Conservation (phyloP, 1,284 basidiomycete genomes). For the Heterobasidion parviporum region DNA sequence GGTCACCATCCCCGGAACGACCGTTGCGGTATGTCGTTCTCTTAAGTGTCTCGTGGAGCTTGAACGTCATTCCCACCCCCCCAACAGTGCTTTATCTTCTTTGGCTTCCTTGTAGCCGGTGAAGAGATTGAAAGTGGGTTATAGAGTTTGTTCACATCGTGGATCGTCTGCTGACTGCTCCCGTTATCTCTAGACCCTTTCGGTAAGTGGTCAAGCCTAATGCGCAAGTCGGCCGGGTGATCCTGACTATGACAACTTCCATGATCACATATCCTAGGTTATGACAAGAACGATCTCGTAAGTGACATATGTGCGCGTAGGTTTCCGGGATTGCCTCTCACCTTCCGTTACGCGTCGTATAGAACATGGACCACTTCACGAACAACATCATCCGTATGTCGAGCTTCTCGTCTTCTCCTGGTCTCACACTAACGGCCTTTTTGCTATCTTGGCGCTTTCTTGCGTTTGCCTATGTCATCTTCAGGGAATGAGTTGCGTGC, state of each 20-base stretch:
- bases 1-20: constrained; percentile 59
- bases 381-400: constrained; percentile 51
- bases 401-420: constrained; percentile 4
- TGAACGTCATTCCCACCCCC: not conserved
- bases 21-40: constrained; percentile 24
- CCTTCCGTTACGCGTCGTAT: constrained; percentile 3
- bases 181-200: constrained; percentile 38
- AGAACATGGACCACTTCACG: constrained; percentile 63
- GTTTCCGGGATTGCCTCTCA: not conserved
- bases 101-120: constrained; percentile 61
- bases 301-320: constrained; percentile 12
- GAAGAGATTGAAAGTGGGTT: constrained; percentile 64
- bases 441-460: not conserved
- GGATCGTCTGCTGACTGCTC: constrained; percentile 6
- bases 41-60: not conserved
- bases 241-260: not conserved
- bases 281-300: constrained; percentile 63
- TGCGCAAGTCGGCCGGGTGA: not conserved
- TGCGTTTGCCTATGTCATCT: not conserved
- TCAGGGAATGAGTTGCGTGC: constrained; percentile 48
- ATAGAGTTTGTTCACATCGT: constrained; percentile 2
- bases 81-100: constrained; percentile 48
- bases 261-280: constrained; percentile 23
- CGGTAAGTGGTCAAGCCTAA: constrained; percentile 20
- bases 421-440: not conserved